phyloP scores from a whole-genome alignment of 768 basidiomycete species.

The Suillus hirtellus region DNA sequence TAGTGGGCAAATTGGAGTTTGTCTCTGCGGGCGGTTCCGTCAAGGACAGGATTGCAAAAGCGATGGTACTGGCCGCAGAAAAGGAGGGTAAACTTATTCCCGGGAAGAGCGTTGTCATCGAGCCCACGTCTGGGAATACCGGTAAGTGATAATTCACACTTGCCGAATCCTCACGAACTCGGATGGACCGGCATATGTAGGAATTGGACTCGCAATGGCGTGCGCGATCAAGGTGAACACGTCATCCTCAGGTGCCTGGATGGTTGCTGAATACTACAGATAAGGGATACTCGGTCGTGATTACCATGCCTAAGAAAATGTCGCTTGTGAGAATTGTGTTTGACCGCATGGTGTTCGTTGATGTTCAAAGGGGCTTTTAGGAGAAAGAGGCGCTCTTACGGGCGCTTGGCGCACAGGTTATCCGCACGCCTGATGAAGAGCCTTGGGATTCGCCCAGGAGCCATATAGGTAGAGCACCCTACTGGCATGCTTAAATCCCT shows the following conservation, averaged over 20 bases:
- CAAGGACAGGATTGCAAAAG: slow-evolving; percentile 95
- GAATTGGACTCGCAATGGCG: slow-evolving; percentile 91
- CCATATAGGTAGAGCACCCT: slow-evolving; percentile 77
- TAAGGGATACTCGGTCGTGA: slow-evolving; percentile 91
- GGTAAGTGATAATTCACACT: slow-evolving; percentile 47
- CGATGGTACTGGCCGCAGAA: slow-evolving; percentile 97
- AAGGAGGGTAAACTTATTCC: slow-evolving; percentile 80
- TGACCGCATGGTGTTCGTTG: neutral
- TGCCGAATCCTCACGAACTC: neutral
- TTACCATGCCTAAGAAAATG: slow-evolving; percentile 95
- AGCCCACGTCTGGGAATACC: slow-evolving; percentile 96
- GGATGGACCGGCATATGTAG: slow-evolving; percentile 35
- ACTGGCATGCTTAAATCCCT: slow-evolving; percentile 38
- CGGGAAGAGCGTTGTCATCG: slow-evolving; percentile 89
- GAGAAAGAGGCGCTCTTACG: slow-evolving; percentile 94
- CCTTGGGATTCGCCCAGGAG: slow-evolving; percentile 88
- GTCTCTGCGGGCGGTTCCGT: slow-evolving; percentile 91
- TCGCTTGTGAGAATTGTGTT: slow-evolving; percentile 52
- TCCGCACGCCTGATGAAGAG: slow-evolving; percentile 90
- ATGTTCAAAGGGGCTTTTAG: slow-evolving; percentile 27
- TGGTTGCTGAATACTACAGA: slow-evolving; percentile 73
- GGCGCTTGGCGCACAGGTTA: slow-evolving; percentile 90
- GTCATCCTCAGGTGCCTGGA: slow-evolving; percentile 19
- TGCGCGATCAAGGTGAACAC: slow-evolving; percentile 86
- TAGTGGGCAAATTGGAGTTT: slow-evolving; percentile 92